Evolutionary conservation across 257 asterid species (phyloP).

Genomic region (Thymus mandschuricus): DNA sequence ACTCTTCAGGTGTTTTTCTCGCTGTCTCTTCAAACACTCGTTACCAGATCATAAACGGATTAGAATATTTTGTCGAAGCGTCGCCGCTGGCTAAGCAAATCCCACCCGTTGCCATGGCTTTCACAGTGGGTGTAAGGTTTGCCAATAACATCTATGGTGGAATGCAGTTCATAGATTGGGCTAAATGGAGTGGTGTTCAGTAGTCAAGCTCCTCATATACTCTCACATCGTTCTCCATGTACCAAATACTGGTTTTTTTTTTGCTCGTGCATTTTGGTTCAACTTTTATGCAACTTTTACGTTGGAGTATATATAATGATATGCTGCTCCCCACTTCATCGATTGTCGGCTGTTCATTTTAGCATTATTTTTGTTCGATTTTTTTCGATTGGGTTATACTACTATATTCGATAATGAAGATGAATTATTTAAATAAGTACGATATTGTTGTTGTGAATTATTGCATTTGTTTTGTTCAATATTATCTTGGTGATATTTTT

Average conservation of each 20-base stretch:
- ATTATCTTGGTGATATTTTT: no score
- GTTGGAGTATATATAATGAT: no score
- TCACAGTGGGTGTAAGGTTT: constrained; percentile 83
- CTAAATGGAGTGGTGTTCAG: constrained; percentile 84
- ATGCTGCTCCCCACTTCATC: no score
- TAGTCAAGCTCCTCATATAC: constrained; percentile 24
- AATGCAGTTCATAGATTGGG: constrained; percentile 98
- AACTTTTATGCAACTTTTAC: no score
- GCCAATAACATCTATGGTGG: constrained; percentile 90
- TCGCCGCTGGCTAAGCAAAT: constrained; percentile 68
- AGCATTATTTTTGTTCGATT: no score
- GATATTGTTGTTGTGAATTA: no score
- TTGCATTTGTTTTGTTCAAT: no score
- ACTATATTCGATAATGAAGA: no score
- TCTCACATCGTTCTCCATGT: neutral
- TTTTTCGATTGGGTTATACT: no score
- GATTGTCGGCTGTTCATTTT: no score
- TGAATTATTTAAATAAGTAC: no score
- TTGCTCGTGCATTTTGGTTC: neutral
- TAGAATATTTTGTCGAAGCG: constrained; percentile 73
- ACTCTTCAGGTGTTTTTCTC: constrained; percentile 72
- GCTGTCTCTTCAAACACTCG: constrained; percentile 89
- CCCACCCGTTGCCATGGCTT: constrained; percentile 84
- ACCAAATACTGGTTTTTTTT: neutral
- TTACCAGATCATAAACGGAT: constrained; percentile 83